Evolutionary conservation across 257 asterid species (phyloP), one percentile per base, ranked within the genome.

Genomic region (Rehmannia glutinosa): DNA sequence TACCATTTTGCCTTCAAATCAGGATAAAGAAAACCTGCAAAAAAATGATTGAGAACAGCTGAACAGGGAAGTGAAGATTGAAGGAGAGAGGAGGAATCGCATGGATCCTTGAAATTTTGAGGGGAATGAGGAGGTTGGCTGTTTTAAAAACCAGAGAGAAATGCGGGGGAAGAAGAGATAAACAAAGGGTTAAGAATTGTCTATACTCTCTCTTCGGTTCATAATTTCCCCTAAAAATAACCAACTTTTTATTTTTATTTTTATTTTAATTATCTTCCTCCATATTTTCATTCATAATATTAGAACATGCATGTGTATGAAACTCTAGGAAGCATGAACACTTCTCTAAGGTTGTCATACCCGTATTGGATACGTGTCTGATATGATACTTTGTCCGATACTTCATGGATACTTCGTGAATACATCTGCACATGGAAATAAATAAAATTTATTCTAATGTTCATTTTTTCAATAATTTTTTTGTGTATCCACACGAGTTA

Each of bases 1-100:
- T 84, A 82, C 90, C 90, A 84, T 85, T 74, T 71, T 77, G 87
- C 36, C 73, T 72, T 73, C 36, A 16, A 61, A 60, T 47, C 12
- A 32, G 73, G 75, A 65, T 55, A 53, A 58, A 64, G 53, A 64
- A 49, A 59, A 41, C 57, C 69, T 62, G 77, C 68, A 69, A 57
- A 58, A 61, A 64, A 50, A 59, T 15, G 46, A 66, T 62, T 68
- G 57, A 64, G 59, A 60, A 67, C 4, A 32, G 8, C 4, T 3
- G 0, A 47, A 62, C 66, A 66, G 38, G 50, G 57, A 39, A 66
- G 59, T 23, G 38, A 51, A 47, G 49, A 20, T 6, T 11, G 68
- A 60, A 66, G 53, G 71, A 70, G 71, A 57, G 30, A 63, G 70
- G 69, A 73, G 70, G 69, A 73, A 68, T 43, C 56, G 41, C 67